Percentiles rank a stretch among this genome's conserved stretches.
Conservation (phyloP, 495 filamentous ascomycete genomes). For the Delitschia confertaspora region DNA sequence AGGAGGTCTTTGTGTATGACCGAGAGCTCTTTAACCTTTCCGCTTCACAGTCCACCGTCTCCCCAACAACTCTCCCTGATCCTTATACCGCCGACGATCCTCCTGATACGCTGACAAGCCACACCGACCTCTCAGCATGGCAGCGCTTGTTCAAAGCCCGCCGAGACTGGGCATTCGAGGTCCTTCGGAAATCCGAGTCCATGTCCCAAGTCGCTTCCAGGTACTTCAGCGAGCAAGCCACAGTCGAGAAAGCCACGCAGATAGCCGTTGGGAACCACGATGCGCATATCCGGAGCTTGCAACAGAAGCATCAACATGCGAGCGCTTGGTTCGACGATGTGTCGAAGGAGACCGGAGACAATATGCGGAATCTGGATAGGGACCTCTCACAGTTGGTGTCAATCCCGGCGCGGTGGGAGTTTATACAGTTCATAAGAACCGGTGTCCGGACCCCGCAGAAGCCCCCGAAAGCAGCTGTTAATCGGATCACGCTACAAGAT, state of each 20-base stretch:
- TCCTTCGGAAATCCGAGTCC: conserved; percentile 54
- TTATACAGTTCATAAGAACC: conserved; percentile 40
- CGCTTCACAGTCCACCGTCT: conserved; percentile 34
- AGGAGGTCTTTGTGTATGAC: conserved; percentile 83
- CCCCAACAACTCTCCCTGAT: conserved; percentile 46
- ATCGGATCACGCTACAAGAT: conserved; percentile 51
- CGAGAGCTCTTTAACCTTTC: conserved; percentile 48
- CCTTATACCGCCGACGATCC: conserved; percentile 50
- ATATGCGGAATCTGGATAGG: conserved; percentile 59
- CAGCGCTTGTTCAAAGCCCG: conserved; percentile 68
- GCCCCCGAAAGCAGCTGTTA: conserved; percentile 12
- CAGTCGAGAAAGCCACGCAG: conserved; percentile 62
- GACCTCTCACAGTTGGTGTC: conserved; percentile 53
- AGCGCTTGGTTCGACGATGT: conserved; percentile 64
- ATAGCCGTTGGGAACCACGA: conserved; percentile 77
- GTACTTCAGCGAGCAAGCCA: conserved; percentile 54
- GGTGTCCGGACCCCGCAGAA: conserved; percentile 10
- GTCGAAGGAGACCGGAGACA: conserved; percentile 57
- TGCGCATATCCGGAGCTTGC: conserved; percentile 62
- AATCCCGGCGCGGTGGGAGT: conserved; percentile 53
- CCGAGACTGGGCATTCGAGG: conserved; percentile 59
- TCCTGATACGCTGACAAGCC: conserved; percentile 64
- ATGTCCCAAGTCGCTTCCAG: conserved; percentile 48
- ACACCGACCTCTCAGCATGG: conserved; percentile 71
- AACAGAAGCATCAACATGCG: conserved; percentile 63